phyloP scores from a whole-genome alignment of 768 basidiomycete species.

The Russula ochroleuca region DNA sequence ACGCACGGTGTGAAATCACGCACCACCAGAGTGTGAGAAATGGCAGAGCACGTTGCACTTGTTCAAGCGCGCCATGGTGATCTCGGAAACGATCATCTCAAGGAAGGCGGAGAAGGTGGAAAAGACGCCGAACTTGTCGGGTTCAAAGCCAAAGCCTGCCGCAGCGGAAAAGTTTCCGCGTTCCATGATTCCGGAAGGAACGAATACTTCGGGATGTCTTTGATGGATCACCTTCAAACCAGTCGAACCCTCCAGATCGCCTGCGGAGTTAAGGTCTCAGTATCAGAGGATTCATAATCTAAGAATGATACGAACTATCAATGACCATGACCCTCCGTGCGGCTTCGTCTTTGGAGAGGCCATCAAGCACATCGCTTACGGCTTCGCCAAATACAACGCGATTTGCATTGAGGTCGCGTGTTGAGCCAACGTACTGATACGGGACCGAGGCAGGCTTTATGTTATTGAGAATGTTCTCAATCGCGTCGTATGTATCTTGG shows the following conservation, averaged over 20 bases:
- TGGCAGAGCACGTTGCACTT: conserved; percentile 83
- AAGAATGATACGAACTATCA: conserved; percentile 53
- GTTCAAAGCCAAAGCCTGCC: conserved; percentile 81
- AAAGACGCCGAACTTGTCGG: conserved; percentile 81
- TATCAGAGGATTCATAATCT: neutral
- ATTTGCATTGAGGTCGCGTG: conserved; percentile 73
- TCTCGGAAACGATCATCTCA: conserved; percentile 85
- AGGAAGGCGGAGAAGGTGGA: conserved; percentile 90
- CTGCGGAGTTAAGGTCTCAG: conserved; percentile 36
- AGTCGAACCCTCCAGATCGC: conserved; percentile 85
- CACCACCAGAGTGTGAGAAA: conserved; percentile 85
- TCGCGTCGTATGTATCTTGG: conserved; percentile 34
- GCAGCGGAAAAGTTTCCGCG: conserved; percentile 80
- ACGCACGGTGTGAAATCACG: conserved; percentile 22
- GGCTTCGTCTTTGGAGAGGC: conserved; percentile 69
- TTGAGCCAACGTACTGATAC: conserved; percentile 64
- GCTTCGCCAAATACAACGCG: conserved; percentile 85
- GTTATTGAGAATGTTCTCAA: conserved; percentile 51
- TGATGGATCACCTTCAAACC: conserved; percentile 85
- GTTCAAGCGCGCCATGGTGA: conserved; percentile 91
- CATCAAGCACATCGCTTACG: conserved; percentile 73
- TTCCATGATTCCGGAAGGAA: conserved; percentile 85
- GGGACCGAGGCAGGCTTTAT: conserved; percentile 57
- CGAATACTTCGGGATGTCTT: conserved; percentile 84
- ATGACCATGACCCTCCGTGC: conserved; percentile 81